Percentiles rank a stretch among this genome's conserved stretches.
phyloP scores from a whole-genome alignment of 2,329 filamentous ascomycete species.

The Rutstroemia sp. region DNA sequence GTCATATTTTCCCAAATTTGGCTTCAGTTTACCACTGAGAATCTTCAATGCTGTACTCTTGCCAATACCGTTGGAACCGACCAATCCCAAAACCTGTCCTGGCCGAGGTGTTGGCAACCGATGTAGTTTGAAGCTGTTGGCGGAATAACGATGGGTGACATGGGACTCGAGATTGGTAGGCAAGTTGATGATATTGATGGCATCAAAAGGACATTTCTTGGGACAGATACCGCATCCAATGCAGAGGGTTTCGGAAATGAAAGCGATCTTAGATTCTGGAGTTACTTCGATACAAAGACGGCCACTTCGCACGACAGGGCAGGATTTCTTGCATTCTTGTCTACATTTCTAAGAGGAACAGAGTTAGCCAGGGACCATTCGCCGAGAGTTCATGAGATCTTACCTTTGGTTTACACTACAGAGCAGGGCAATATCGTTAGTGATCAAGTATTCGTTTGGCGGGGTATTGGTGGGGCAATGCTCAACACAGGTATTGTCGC shows the following conservation, averaged over 20 bases:
- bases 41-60: conserved; percentile 99
- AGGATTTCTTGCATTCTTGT: conserved; percentile 98
- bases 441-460: conserved; percentile 16
- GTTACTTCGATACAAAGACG: conserved; percentile 96
- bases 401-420: conserved; percentile 83
- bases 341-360: conserved; percentile 71
- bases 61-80: conserved; percentile 99
- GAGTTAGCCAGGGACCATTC: conserved; percentile 17
- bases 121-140: conserved; percentile 99
- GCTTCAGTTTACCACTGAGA: conserved; percentile 96
- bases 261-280: conserved; percentile 84
- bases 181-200: conserved; percentile 99
- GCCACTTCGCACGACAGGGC: conserved; percentile 92
- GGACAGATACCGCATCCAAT: conserved; percentile 99
- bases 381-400: neutral
- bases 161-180: conserved; percentile 98
- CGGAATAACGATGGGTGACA: conserved; percentile 96
- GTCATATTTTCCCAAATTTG: conserved; percentile 89
- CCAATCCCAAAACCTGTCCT: conserved; percentile 89
- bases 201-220: conserved; percentile 97
- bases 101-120: conserved; percentile 92
- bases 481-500: conserved; percentile 31
- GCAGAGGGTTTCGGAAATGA: conserved; percentile 92
- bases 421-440: conserved; percentile 33
- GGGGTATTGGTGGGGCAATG: conserved; percentile 35